phyloP scores from a whole-genome alignment of 192 early-diverging fungal species.

The Radiomyces spectabilis region DNA sequence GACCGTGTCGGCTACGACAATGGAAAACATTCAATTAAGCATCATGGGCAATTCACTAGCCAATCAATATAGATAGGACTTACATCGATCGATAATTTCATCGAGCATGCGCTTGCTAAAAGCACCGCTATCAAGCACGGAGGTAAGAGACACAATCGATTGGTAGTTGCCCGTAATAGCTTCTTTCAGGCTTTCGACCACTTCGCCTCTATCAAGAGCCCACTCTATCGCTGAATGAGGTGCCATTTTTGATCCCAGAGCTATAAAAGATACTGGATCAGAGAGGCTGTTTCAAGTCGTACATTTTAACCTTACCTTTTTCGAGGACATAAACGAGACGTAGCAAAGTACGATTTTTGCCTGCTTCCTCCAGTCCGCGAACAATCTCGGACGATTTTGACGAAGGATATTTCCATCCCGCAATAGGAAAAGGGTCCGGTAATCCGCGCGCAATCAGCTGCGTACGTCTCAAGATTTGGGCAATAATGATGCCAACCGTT shows the following conservation, averaged over 20 bases:
- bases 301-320: constrained; percentile 11
- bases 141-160: constrained; percentile 35
- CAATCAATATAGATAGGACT: too few relatives aligned
- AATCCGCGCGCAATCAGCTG: constrained; percentile 30
- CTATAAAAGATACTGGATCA: constrained; percentile 14
- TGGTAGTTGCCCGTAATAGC: constrained; percentile 55
- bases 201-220: constrained; percentile 41
- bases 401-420: constrained; percentile 3
- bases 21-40: too few relatives aligned
- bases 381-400: not conserved
- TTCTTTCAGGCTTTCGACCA: constrained; percentile 43
- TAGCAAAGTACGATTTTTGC: constrained; percentile 41
- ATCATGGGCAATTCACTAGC: too few relatives aligned
- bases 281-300: not conserved
- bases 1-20: constrained; percentile 41
- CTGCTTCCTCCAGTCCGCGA: constrained; percentile 12
- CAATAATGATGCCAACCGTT: constrained; percentile 54
- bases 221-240: constrained; percentile 47
- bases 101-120: constrained; percentile 44
- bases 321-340: constrained; percentile 51
- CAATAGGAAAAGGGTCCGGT: constrained; percentile 32
- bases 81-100: constrained; percentile 43
- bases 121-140: constrained; percentile 41
- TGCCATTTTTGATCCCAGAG: constrained; percentile 31
- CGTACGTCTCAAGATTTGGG: constrained; percentile 43